Percentiles rank a stretch among this genome's conserved stretches.
Evolutionary conservation across 495 filamentous ascomycete genomes (phyloP).

Genomic region (Lepraria neglecta): DNA sequence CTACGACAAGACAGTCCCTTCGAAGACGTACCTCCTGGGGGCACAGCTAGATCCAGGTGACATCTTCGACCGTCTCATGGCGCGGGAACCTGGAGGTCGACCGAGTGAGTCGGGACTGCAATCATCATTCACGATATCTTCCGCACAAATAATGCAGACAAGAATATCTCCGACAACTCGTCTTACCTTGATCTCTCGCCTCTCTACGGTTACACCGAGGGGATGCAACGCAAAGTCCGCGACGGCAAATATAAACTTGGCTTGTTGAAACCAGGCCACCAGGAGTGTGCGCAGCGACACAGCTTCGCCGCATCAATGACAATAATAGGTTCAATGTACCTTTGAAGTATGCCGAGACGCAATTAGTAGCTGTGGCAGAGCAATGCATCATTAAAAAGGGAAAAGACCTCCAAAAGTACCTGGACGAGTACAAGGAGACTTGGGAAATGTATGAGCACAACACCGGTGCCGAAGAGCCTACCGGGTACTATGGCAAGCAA

Average conservation of each 20-base stretch:
- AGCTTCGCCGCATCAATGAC: constrained; percentile 38
- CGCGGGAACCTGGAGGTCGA: constrained; percentile 19
- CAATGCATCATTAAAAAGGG: not conserved
- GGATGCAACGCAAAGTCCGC: constrained; percentile 43
- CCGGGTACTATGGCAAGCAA: not conserved
- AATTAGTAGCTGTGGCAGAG: constrained; percentile 7
- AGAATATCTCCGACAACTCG: constrained; percentile 44
- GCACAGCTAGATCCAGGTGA: constrained; percentile 27
- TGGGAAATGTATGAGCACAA: not conserved
- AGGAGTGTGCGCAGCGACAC: constrained; percentile 36
- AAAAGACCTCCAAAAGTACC: not conserved
- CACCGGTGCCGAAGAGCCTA: not conserved
- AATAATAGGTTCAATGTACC: constrained; percentile 33
- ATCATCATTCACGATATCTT: constrained; percentile 51
- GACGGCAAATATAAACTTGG: constrained; percentile 38
- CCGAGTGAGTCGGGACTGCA: constrained; percentile 27
- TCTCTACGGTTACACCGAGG: constrained; percentile 46
- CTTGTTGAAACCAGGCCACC: constrained; percentile 48
- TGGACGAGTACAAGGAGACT: not conserved
- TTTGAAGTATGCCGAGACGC: constrained; percentile 5
- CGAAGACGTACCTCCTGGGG: constrained; percentile 21
- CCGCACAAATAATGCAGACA: constrained; percentile 40
- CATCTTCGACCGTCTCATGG: constrained; percentile 24
- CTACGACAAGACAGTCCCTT: constrained; percentile 33
- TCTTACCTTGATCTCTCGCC: constrained; percentile 53